Evolutionary conservation across 2,329 filamentous ascomycete species (phyloP), one percentile per base, ranked within the genome.

Genomic region (Aspergillus candidus): DNA sequence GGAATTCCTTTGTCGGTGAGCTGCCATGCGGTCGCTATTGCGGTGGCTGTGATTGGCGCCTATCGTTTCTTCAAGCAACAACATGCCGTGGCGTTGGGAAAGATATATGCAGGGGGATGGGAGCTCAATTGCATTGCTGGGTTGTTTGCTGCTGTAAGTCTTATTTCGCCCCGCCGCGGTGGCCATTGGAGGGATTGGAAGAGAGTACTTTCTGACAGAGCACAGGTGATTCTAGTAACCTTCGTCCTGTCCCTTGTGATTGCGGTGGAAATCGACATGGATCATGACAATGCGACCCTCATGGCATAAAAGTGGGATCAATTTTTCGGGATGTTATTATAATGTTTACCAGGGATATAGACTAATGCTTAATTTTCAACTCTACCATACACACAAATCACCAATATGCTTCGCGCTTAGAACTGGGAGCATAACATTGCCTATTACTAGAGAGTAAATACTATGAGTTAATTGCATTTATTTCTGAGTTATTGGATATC

Each of bases 21-120:
- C 4, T 71, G 66, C 10, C 61, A 72, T 5, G 73, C 75, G 41
- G 74, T 79, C 32, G 76, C 76, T 0, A 68, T 79, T 15, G 34
- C 74, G 2, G 68, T 77, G 6, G 61, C 75, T 1, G 27, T 75
- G 0, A 52, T 83, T n/a, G 82, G 80, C 1, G 72, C 73, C 1
- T 70, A 72, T 49, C 71, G 81, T 18, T 82, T 79, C 53, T 84
- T 76, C 74, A 72, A 74, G 45, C 74, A 80, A 51, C 81, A 84
- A 60, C 70, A 70, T 56, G 77, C 76, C 1, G 74, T 84, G 47
- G 63, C 77, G 3, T 60, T 73, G 46, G 80, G 80, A 1, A 82
- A 75, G 55, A 70, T 79, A 0, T 63, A 75, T 56, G 71, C 72
- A 2, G 79, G 79, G 5, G 80, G 80, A 0, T 81, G 77, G 73